Evolutionary conservation across 371 early-diverging fungal genomes (phyloP).

Genomic region (Apophysomyces ossiformis): DNA sequence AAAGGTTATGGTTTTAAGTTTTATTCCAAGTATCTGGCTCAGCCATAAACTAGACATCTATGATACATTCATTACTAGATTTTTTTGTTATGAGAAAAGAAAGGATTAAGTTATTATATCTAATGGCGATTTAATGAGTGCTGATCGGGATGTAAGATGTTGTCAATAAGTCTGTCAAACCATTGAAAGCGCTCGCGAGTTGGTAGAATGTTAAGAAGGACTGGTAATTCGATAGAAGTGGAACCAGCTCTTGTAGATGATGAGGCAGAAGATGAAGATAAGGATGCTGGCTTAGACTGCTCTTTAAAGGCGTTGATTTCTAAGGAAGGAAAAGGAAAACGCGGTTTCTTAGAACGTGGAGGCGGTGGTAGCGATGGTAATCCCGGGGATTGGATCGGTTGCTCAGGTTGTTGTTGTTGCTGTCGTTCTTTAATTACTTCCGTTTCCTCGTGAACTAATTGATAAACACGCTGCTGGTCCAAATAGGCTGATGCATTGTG

Average conservation of each 20-base stretch:
- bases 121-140: slow-evolving; percentile 1
- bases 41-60: not conserved
- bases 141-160: slow-evolving; percentile 3
- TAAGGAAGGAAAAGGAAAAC: slow-evolving; percentile 20
- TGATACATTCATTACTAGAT: slow-evolving; percentile 3
- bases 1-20: not conserved
- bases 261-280: slow-evolving; percentile 8
- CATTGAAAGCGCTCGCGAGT: slow-evolving; percentile 39
- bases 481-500: slow-evolving; percentile 11
- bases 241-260: not conserved
- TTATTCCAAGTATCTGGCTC: not conserved
- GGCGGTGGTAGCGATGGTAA: slow-evolving; percentile 11
- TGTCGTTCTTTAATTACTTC: slow-evolving; percentile 4
- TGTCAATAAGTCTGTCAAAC: slow-evolving; percentile 37
- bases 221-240: slow-evolving; percentile 20
- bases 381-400: not conserved
- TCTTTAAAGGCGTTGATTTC: slow-evolving; percentile 16
- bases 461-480: slow-evolving; percentile 11
- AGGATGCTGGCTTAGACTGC: slow-evolving; percentile 15
- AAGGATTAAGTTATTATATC: not conserved
- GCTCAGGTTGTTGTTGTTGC: not conserved
- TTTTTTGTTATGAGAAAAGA: too few relatives aligned
- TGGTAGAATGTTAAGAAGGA: slow-evolving; percentile 28
- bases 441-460: not conserved
- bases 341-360: slow-evolving; percentile 24